phyloP scores from a whole-genome alignment of 2,329 filamentous ascomycete species.

The Xylaria multiplex region DNA sequence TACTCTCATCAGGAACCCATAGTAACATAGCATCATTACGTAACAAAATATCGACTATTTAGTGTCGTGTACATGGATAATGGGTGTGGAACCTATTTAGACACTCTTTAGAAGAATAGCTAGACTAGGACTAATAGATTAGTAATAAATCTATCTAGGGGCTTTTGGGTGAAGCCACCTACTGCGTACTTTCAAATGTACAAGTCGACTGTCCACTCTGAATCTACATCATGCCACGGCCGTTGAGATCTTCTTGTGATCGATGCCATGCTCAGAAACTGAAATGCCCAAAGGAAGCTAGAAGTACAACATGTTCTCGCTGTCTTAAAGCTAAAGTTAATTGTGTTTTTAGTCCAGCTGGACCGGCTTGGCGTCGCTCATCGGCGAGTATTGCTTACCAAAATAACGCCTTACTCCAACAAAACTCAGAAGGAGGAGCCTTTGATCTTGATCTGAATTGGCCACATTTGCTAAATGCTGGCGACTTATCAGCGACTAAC shows the following conservation, averaged over 20 bases:
- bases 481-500: not conserved
- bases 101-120: too few relatives aligned
- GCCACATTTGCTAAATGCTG: constrained; percentile 26
- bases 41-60: too few relatives aligned
- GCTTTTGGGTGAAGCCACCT: not conserved
- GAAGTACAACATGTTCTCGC: constrained; percentile 52
- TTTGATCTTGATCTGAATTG: constrained; percentile 41
- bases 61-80: too few relatives aligned
- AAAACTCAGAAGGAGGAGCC: constrained; percentile 7
- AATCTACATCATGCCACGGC: constrained; percentile 39
- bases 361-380: constrained; percentile 33
- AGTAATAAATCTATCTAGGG: not conserved
- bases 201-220: not conserved
- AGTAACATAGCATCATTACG: too few relatives aligned
- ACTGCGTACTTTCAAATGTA: not conserved
- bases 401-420: constrained; percentile 18
- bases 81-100: too few relatives aligned
- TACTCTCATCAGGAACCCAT: too few relatives aligned
- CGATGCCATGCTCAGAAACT: constrained; percentile 61
- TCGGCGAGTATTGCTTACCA: constrained; percentile 32
- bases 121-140: not conserved
- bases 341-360: constrained; percentile 57
- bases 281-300: constrained; percentile 55
- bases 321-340: constrained; percentile 54
- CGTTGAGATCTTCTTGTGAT: constrained; percentile 44